Evolutionary conservation across 345 rosid species (phyloP).

Genomic region (Erodium maritimum): DNA sequence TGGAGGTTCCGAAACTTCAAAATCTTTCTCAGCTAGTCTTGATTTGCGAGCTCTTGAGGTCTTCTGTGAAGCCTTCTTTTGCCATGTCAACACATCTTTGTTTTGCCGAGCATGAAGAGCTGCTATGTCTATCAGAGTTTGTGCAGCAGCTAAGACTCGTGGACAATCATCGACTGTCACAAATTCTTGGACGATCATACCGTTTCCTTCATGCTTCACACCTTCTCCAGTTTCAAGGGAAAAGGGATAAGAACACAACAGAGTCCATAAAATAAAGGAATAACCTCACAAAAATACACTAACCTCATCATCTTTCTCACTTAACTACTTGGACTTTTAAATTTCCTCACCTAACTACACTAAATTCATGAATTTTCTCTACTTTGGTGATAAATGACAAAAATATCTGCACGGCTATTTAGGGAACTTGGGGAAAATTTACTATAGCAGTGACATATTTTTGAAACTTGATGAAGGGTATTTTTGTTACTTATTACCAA

Average conservation of each 20-base stretch:
- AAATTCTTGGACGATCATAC: too few relatives aligned
- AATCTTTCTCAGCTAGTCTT: slow-evolving; percentile 35
- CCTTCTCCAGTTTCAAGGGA: slow-evolving; percentile 24
- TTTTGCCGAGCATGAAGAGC: slow-evolving; percentile 26
- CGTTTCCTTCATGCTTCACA: slow-evolving; percentile 27
- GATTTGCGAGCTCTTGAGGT: slow-evolving; percentile 55
- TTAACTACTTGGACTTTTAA: too few relatives aligned
- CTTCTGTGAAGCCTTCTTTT: slow-evolving; percentile 58
- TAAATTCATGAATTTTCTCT: too few relatives aligned
- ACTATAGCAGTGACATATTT: too few relatives aligned
- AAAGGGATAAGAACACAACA: background rate
- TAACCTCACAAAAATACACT: background rate
- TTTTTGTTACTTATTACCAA: too few relatives aligned
- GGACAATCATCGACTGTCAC: slow-evolving; percentile 47
- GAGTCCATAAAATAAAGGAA: background rate
- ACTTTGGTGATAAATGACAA: too few relatives aligned
- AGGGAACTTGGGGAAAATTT: too few relatives aligned
- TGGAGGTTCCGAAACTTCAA: slow-evolving; percentile 14
- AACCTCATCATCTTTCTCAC: too few relatives aligned
- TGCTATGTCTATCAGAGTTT: slow-evolving; percentile 41
- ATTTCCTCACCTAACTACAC: too few relatives aligned
- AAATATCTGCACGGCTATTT: too few relatives aligned
- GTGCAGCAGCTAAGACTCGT: slow-evolving; percentile 58
- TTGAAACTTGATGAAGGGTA: too few relatives aligned
- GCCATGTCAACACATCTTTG: slow-evolving; percentile 41